These are phyloP conservation scores for Pyricularia sp. DNA, from an alignment of 2,329 filamentous ascomycete species.

Conservation along the genomic window DNA sequence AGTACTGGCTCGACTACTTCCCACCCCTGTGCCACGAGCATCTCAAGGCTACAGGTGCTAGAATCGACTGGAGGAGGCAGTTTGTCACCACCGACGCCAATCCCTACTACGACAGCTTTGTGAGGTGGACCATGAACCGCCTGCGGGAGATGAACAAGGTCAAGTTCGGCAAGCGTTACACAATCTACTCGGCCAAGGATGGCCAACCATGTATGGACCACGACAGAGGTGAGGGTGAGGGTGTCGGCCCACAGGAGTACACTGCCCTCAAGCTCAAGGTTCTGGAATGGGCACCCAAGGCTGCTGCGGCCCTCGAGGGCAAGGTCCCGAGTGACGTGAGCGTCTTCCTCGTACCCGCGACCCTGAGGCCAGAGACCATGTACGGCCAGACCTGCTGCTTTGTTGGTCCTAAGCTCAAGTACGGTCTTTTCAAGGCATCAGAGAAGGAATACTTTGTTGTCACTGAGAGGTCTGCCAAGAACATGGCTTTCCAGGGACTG, in stretches of 20 bases:
- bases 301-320: conserved; percentile 60
- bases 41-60: conserved; percentile 71
- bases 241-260: conserved; percentile 82
- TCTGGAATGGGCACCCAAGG: conserved; percentile 75
- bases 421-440: conserved; percentile 76
- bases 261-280: conserved; percentile 86
- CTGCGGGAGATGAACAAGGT: conserved; percentile 86
- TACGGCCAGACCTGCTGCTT: conserved; percentile 97
- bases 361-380: conserved; percentile 92
- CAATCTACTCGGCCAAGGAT: conserved; percentile 55
- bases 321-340: conserved; percentile 72
- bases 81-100: conserved; percentile 96
- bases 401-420: conserved; percentile 80
- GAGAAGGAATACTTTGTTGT: conserved; percentile 70
- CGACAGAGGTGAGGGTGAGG: conserved; percentile 73
- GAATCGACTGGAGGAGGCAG: conserved; percentile 87
- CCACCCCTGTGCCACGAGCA: conserved; percentile 73
- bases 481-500: conserved; percentile 92
- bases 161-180: conserved; percentile 62
- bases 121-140: conserved; percentile 94
- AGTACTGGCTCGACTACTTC: conserved; percentile 85
- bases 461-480: conserved; percentile 56
- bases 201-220: conserved; percentile 84
- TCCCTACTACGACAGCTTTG: conserved; percentile 91
- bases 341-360: conserved; percentile 86